Percentiles rank a stretch among this genome's conserved stretches.
Evolutionary conservation across 345 rosid species (phyloP).

Genomic region (Lenwebbia sp.): DNA sequence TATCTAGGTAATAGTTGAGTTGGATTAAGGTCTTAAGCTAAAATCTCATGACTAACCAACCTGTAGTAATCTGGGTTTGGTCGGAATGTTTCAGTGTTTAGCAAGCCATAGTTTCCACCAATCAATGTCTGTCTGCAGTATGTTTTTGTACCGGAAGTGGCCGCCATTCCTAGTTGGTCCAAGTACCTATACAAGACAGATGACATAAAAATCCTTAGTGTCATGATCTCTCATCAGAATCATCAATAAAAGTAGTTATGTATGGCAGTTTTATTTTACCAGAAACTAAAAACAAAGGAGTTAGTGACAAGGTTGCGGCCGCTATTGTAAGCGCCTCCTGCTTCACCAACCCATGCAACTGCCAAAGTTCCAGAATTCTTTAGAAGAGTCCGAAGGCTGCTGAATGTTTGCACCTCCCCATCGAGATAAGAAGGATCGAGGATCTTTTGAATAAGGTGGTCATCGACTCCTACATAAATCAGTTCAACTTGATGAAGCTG

Average conservation of each 20-base stretch:
- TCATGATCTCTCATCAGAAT: background rate
- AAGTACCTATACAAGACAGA: slow-evolving; percentile 22
- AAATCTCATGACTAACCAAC: background rate
- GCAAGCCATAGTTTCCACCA: slow-evolving; percentile 52
- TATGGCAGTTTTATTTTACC: slow-evolving; percentile 13
- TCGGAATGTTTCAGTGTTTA: slow-evolving; percentile 23
- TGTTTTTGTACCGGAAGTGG: slow-evolving; percentile 35
- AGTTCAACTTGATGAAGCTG: background rate
- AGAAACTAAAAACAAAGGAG: slow-evolving; percentile 48
- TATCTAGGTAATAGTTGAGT: background rate
- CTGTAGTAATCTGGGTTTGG: slow-evolving; percentile 52
- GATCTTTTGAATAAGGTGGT: slow-evolving; percentile 32
- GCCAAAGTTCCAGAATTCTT: slow-evolving; percentile 24
- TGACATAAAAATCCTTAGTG: background rate
- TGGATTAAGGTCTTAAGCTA: background rate
- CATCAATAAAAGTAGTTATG: background rate
- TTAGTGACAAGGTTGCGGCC: slow-evolving; percentile 42
- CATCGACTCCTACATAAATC: slow-evolving; percentile 22
- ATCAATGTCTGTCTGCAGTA: slow-evolving; percentile 45
- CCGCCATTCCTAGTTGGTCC: slow-evolving; percentile 56
- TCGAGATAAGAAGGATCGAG: slow-evolving; percentile 35
- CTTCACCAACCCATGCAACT: slow-evolving; percentile 62
- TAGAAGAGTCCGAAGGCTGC: slow-evolving; percentile 23
- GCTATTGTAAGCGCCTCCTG: slow-evolving; percentile 55
- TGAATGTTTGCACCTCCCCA: slow-evolving; percentile 8